Evolutionary conservation across 305 asterid species (phyloP).

Genomic region (Fraxinus velutina): DNA sequence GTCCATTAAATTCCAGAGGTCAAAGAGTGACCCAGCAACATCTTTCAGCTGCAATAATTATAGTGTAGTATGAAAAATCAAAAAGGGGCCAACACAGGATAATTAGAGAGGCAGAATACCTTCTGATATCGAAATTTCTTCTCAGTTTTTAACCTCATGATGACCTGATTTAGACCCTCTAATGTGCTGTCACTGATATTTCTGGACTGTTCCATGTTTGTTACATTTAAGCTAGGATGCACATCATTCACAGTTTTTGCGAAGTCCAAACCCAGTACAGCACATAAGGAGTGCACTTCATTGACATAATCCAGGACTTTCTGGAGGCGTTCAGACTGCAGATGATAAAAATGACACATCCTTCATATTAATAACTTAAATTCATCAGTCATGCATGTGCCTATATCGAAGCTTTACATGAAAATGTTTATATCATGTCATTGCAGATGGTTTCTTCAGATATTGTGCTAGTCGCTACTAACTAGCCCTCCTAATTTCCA

Average conservation of each 20-base stretch:
- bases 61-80: constrained; percentile 26
- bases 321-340: constrained; percentile 79
- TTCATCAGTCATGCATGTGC: not conserved
- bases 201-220: constrained; percentile 57
- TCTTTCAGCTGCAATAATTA: constrained; percentile 68
- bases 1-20: constrained; percentile 92
- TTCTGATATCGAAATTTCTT: constrained; percentile 68
- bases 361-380: not conserved
- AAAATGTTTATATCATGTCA: not conserved
- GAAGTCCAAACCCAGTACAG: constrained; percentile 75
- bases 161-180: constrained; percentile 74
- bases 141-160: constrained; percentile 64
- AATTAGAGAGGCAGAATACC: constrained; percentile 41
- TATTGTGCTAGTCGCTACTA: not conserved
- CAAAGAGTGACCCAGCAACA: constrained; percentile 58
- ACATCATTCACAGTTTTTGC: constrained; percentile 68
- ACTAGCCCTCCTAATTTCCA: not conserved
- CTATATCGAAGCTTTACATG: not conserved
- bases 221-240: constrained; percentile 78
- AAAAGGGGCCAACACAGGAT: constrained; percentile 5
- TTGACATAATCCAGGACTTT: constrained; percentile 71
- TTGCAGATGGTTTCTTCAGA: not conserved
- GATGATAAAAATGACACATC: constrained; percentile 4
- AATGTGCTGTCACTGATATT: constrained; percentile 72
- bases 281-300: constrained; percentile 78